Evolutionary conservation across 2,329 filamentous ascomycete species (phyloP), one percentile per base, ranked within the genome.

Genomic region (Cladosporium sp.): DNA sequence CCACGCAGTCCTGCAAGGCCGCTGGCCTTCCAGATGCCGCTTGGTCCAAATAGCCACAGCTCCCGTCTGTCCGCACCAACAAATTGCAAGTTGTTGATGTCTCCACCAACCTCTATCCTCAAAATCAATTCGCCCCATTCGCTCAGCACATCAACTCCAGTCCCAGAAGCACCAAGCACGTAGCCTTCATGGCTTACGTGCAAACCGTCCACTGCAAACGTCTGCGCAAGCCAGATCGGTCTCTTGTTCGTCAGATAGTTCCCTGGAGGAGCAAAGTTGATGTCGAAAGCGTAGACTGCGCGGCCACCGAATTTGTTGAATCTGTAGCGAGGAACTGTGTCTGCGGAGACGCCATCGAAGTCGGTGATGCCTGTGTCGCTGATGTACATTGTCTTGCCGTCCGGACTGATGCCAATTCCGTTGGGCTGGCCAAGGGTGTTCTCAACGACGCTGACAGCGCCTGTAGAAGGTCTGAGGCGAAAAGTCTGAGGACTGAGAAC

Each of bases 341-440:
- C 30, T 0, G 62, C n/a, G 14, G 63, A 58, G 4, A 63, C 59
- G 32, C 48, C 43, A 21, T 62, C 46, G 25, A 63, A 63, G 26
- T 63, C 49, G 3, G 60, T 63, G 25, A 66, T 39, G 4, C 72
- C 73, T 4, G 79, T 81, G 67, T 83, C 81, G 60, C 76, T 76
- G n/a, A 83, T 77, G 63, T 83, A 83, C 28, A 83, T 70, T 0
- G 76, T 78, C 28, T 77, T 78, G 13, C 76, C 70, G 63, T 82
- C 79, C 0, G 80, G 80, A 18, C 72, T 77, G 65, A 83, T 78
- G 18, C 78, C 79, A 3, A 83, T 76, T 4, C 81, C 81, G 63
- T 84, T 84, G 18, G 77, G 76, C 57, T 81, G 76, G 7, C 70
- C 70, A 58, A 82, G 75, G 18, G 74, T 76, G 65, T 79, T 76